Base-by-base conservation (phyloP, 345 rosid genomes). In the Chamaenerion angustifolium region DNA sequence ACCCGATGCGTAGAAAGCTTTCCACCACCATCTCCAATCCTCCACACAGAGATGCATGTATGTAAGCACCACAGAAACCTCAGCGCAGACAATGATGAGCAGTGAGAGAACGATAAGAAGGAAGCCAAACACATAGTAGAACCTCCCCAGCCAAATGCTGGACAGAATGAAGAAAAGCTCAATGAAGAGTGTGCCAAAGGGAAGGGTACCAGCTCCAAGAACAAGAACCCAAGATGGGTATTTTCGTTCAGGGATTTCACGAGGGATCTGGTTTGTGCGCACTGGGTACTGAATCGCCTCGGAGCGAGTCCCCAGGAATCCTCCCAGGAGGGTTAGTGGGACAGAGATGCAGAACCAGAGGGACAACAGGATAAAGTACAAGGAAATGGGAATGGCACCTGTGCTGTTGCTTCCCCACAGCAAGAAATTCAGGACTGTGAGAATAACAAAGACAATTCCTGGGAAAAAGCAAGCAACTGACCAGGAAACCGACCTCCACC, bases 21-120 rank as follows among this genome's bases (percentile, higher is more conserved):
- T 59, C 63, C 63, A 59, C 63, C 63, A 59, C 63, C 63, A 59
- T 37, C 19, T 31, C 63, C 63, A 59, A n/a, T 59, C 63, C 45
- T 43, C 57, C 12, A 40, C 57, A 35, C 12, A 42, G 19, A 59
- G 63, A 59, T 52, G 48, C 37, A 53, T 53, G 40, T 59, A 52
- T 1, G 57, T 59, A 16, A 59, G 43, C 23, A 59, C 35, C 31
- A 59, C 17, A 16, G 63, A 59, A 14, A 42, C 49, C 45, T 59
- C 56, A 0, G 57, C 57, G 17, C 57, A 52, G 2, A 52, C 42
- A 2, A 59, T 4, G 7, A 59, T 12, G 3, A 52, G 51, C 44
- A 46, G 25, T 9, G 45, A 6, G 27, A 59, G 63, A 35, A 41
- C 56, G 1, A 59, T 40, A 16, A 40, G 40, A 18, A 52, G 52